phyloP scores from a whole-genome alignment of 345 rosid species.

The Gossypium anomalum region DNA sequence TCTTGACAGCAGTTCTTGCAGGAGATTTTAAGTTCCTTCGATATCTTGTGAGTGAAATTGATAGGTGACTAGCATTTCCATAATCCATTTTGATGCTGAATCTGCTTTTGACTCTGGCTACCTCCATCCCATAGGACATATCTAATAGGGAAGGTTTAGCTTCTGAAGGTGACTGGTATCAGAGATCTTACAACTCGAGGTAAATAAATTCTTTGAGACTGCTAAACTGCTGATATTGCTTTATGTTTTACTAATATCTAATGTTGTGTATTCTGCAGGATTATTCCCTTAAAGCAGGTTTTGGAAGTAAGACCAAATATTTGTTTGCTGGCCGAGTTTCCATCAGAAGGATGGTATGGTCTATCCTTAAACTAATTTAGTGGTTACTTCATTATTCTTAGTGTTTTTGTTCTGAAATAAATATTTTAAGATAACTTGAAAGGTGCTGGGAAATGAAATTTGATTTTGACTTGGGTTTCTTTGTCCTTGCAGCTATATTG shows the following conservation, averaged over 20 bases:
- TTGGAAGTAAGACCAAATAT: slow-evolving; percentile 63
- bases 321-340: slow-evolving; percentile 70
- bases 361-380: neutral
- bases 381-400: neutral
- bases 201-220: slow-evolving; percentile 22
- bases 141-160: slow-evolving; percentile 75
- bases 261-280: slow-evolving; percentile 36
- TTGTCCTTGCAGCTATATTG: slow-evolving; percentile 52
- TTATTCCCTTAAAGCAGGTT: slow-evolving; percentile 60
- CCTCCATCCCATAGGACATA: slow-evolving; percentile 46
- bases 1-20: slow-evolving; percentile 49
- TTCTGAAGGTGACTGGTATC: slow-evolving; percentile 50
- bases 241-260: neutral
- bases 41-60: slow-evolving; percentile 53
- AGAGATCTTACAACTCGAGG: slow-evolving; percentile 53
- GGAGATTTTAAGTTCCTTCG: slow-evolving; percentile 69
- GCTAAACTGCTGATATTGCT: neutral
- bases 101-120: slow-evolving; percentile 18
- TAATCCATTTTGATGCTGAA: neutral
- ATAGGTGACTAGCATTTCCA: slow-evolving; percentile 7
- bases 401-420: neutral
- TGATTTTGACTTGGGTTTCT: slow-evolving; percentile 13
- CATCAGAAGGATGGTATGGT: slow-evolving; percentile 58
- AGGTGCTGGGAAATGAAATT: slow-evolving; percentile 8
- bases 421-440: neutral